Evolutionary conservation across 805 yeast species (phyloP), one percentile per base, ranked within the genome.

Genomic region (Saturnispora sekii): DNA sequence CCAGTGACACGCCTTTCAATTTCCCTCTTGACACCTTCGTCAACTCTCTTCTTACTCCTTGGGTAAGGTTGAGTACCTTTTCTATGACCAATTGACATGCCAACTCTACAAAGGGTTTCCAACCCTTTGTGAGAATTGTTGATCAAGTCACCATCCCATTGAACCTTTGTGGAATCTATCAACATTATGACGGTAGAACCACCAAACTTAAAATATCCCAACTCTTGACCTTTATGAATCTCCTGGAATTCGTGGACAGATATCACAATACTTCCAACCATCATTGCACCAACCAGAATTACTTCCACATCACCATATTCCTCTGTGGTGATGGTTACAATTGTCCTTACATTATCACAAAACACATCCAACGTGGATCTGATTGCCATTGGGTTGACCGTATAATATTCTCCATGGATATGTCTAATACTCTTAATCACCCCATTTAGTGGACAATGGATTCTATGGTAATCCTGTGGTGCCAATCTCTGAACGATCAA

Each of bases 321-420:
- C 30, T 72, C 69, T 1, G 95, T 77, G 29, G 83, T 76, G 16
- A 90, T 79, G 0, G 95, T 88, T 2, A 89, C 70, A 2, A 88
- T 65, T 4, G 81, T 80, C 34, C 97, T 70, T 1, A 85, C 79
- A 56, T 90, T 90, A 54, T 89, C 97, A 8, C 97, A 96, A 64
- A 77, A 93, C 1, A 90, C 97, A 61, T 90, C 97, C 45, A 90
- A 64, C 10, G 77, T 76, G 2, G 95, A 84, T 46, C 97, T 65
- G 31, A 93, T 76, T 0, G 97, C 97, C 97, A 90, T 90, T 1
- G 97, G 97, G 57, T 90, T 90, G 15, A 90, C 98, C 0, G 97
- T 90, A 60, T 86, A 90, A 60, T 90, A 90, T 55, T 88, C 93
- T 1, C 97, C 98, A 32, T 79, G 83, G 30, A 90, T 83, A 52